phyloP scores from a whole-genome alignment of 805 yeast genomes.

The Cyberlindnera mycetangii region DNA sequence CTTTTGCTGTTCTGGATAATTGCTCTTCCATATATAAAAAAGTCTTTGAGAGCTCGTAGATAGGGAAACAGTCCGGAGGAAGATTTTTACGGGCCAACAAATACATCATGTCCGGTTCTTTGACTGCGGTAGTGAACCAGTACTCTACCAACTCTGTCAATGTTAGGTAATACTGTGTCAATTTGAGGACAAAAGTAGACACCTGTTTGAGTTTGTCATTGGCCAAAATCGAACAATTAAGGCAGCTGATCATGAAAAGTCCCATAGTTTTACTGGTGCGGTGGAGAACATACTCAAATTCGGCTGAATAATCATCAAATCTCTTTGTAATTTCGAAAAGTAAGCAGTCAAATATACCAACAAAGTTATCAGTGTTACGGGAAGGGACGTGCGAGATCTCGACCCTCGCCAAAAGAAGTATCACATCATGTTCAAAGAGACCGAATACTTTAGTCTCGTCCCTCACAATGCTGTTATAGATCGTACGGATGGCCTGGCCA shows the following conservation, averaged over 20 bases:
- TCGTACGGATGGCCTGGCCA: slow-evolving; percentile 7
- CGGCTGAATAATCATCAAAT: slow-evolving; percentile 16
- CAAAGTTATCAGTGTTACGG: slow-evolving; percentile 10
- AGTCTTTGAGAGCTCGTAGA: slow-evolving; percentile 24
- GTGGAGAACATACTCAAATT: slow-evolving; percentile 8
- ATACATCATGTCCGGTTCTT: slow-evolving; percentile 19
- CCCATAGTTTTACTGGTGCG: slow-evolving; percentile 17
- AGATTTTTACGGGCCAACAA: slow-evolving; percentile 9
- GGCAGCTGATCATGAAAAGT: slow-evolving; percentile 16
- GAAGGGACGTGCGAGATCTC: slow-evolving; percentile 12
- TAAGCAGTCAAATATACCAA: slow-evolving; percentile 17
- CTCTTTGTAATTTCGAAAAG: slow-evolving; percentile 14
- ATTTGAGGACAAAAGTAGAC: slow-evolving; percentile 11
- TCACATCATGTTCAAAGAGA: slow-evolving; percentile 13
- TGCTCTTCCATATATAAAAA: slow-evolving; percentile 23
- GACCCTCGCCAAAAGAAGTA: slow-evolving; percentile 14
- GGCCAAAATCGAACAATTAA: slow-evolving; percentile 4
- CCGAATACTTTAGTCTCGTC: slow-evolving; percentile 12
- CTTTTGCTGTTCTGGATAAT: slow-evolving; percentile 7
- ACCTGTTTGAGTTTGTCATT: slow-evolving; percentile 5
- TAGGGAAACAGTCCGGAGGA: slow-evolving; percentile 19
- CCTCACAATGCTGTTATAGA: slow-evolving; percentile 7
- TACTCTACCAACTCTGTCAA: slow-evolving; percentile 18
- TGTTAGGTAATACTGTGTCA: slow-evolving; percentile 17
- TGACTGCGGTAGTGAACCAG: slow-evolving; percentile 16